Conservation (phyloP, 2,329 filamentous ascomycete genomes). For the Colletotrichum cereale region DNA sequence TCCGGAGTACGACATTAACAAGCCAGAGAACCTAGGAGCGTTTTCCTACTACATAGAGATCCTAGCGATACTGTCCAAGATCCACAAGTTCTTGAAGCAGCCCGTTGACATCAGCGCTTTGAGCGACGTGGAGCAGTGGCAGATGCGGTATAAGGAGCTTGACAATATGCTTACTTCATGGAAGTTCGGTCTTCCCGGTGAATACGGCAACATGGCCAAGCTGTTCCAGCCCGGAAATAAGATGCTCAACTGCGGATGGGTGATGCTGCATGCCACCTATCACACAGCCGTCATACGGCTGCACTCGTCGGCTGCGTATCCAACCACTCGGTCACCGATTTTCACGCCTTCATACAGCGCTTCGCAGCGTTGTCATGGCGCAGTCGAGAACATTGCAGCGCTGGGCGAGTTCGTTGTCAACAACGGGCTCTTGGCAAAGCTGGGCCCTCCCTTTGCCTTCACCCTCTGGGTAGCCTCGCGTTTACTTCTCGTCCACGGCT, state of each 20-base stretch:
- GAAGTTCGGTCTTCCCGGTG: constrained; percentile 85
- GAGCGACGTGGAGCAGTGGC: constrained; percentile 90
- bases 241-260: constrained; percentile 82
- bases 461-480: constrained; percentile 93
- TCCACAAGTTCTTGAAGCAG: constrained; percentile 89
- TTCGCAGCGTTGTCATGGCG: constrained; percentile 83
- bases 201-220: constrained; percentile 87
- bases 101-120: constrained; percentile 89
- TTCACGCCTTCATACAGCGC: constrained; percentile 92
- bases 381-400: constrained; percentile 85
- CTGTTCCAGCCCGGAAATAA: constrained; percentile 79
- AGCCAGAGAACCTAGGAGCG: constrained; percentile 84
- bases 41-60: constrained; percentile 95
- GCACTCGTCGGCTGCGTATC: constrained; percentile 93
- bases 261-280: constrained; percentile 92
- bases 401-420: constrained; percentile 83
- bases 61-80: constrained; percentile 85
- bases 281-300: constrained; percentile 91
- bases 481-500: constrained; percentile 88
- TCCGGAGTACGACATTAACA: constrained; percentile 73
- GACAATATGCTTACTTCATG: constrained; percentile 84
- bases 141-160: constrained; percentile 86
- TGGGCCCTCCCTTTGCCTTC: constrained; percentile 92
- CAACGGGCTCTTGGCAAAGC: constrained; percentile 80
- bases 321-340: constrained; percentile 87